Percentiles rank a stretch among this genome's conserved stretches.
phyloP scores from a whole-genome alignment of 2,329 filamentous ascomycete species.

The Aspergillus japonicus region DNA sequence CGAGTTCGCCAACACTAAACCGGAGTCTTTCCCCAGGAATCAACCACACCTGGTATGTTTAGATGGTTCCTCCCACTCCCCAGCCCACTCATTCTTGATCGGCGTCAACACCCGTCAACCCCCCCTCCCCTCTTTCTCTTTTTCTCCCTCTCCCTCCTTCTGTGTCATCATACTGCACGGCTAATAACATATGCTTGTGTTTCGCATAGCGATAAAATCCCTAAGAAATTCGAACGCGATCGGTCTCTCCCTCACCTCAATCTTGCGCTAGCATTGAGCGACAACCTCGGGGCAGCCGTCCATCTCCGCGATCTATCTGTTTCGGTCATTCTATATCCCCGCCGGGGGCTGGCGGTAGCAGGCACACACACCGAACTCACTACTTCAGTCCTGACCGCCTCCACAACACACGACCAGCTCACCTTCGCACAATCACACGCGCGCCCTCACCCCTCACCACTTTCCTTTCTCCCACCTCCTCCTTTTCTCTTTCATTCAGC shows the following conservation, averaged over 20 bases:
- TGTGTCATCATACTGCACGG: neutral
- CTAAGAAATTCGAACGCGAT: neutral
- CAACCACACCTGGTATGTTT: neutral
- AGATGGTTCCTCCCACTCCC: neutral
- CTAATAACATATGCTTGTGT: neutral
- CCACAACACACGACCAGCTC: slow-evolving; percentile 23
- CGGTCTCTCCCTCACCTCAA: neutral
- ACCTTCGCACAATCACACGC: slow-evolving; percentile 6
- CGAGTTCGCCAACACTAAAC: neutral
- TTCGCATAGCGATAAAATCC: neutral
- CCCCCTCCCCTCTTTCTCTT: neutral
- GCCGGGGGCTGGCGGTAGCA: slow-evolving; percentile 8
- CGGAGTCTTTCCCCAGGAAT: neutral
- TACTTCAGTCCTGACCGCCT: slow-evolving; percentile 25
- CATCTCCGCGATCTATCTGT: neutral
- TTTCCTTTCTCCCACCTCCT: slow-evolving; percentile 1
- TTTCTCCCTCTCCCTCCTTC: neutral
- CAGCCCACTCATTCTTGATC: neutral
- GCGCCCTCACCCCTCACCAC: neutral
- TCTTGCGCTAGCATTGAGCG: neutral
- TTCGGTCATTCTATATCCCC: neutral
- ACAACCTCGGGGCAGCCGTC: neutral
- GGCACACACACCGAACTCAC: slow-evolving; percentile 10
- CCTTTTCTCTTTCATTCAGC: neutral
- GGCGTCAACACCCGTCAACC: neutral